Evolutionary conservation across 768 basidiomycete species (phyloP), one percentile per base, ranked within the genome.

Genomic region (Fibroporia radiculosa): DNA sequence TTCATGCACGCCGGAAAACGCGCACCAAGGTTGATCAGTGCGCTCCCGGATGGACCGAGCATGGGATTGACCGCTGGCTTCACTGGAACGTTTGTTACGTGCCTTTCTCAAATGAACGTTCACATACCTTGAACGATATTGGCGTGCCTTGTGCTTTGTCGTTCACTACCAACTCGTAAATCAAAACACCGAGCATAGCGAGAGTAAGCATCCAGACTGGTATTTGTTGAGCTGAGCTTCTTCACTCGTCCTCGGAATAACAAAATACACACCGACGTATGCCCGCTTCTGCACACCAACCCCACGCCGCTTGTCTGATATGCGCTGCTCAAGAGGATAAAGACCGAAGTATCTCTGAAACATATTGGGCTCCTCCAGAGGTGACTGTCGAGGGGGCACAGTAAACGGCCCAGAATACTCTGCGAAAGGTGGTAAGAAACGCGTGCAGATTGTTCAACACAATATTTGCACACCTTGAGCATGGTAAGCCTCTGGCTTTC

Each of bases 1-100:
- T 91, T 93, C 87, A 93, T 93, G 55, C 92, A 95, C 0, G 93
- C 86, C 12, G 89, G 87, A 59, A 93, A 96, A 22, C 95, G 85
- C 19, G 95, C 92, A 2, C 93, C 93, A 40, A 90, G 67, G 55
- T 84, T 78, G 47, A 97, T 89, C 12, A 98, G 68, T 2, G 84
- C 90, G 36, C 81, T 82, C 38, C 74, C 77, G 0, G 88, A 84
- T 3, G 95, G 95, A 2, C 95, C 95, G 14, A 98, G 71, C 89
- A 95, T 90, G 3, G 82, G 81, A 56, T 93, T 95, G 42, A 92
- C 77, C 3, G 75, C 72, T 18, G 89, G 89, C 83, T 90, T 46
- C 16, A 4, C 1, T 12, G 27, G 20, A 35, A 3, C 19, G 36
- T 16, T 12, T 13, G 22, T 40, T 28, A 13, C 13, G 24, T 40